Evolutionary conservation across 805 yeast species (phyloP).

Genomic region (Candida chauliodis): DNA sequence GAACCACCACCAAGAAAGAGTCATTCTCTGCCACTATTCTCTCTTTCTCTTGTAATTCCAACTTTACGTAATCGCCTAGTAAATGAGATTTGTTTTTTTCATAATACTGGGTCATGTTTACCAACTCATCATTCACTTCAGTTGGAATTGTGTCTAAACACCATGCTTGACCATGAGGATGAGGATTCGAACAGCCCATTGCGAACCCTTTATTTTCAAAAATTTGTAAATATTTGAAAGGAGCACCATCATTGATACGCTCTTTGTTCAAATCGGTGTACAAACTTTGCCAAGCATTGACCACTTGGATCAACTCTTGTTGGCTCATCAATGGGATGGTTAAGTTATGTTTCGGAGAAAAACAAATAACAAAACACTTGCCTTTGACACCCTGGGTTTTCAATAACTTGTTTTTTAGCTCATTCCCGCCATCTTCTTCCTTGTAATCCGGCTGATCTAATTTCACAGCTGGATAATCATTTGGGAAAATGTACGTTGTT

Average conservation of each 20-base stretch:
- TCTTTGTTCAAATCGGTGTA: slow-evolving; percentile 43
- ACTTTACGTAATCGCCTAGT: slow-evolving; percentile 58
- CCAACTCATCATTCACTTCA: slow-evolving; percentile 59
- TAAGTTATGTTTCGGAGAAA: slow-evolving; percentile 64
- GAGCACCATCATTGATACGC: slow-evolving; percentile 34
- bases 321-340: slow-evolving; percentile 60
- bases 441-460: slow-evolving; percentile 49
- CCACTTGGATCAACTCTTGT: slow-evolving; percentile 44
- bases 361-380: slow-evolving; percentile 67
- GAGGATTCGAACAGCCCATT: slow-evolving; percentile 82
- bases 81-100: slow-evolving; percentile 42
- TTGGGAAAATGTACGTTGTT: slow-evolving; percentile 56
- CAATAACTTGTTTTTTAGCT: slow-evolving; percentile 43
- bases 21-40: slow-evolving; percentile 60
- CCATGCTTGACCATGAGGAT: slow-evolving; percentile 85
- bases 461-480: slow-evolving; percentile 71
- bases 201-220: slow-evolving; percentile 77
- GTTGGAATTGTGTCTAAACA: slow-evolving; percentile 61
- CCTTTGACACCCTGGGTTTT: slow-evolving; percentile 61
- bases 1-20: slow-evolving; percentile 64
- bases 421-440: slow-evolving; percentile 10
- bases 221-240: slow-evolving; percentile 61
- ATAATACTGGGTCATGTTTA: slow-evolving; percentile 46
- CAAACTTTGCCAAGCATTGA: slow-evolving; percentile 57
- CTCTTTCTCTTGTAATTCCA: slow-evolving; percentile 48